Evolutionary conservation across 2,329 filamentous ascomycete species (phyloP).

Genomic region (Raffaelea albimanens): DNA sequence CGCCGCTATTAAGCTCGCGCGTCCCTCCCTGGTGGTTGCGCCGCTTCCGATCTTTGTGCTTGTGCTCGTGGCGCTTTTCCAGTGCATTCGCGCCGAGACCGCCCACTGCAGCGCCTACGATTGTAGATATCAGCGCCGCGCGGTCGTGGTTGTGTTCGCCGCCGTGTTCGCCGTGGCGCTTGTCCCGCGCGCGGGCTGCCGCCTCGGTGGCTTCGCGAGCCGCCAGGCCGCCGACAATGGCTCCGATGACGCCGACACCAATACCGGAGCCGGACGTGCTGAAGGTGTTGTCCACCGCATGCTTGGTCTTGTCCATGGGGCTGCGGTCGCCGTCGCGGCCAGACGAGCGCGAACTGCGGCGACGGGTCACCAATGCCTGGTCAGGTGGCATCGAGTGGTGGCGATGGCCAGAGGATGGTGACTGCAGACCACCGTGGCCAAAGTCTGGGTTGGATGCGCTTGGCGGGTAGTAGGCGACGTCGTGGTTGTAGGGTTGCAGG

Average conservation of each 20-base stretch:
- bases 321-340: conserved; percentile 14
- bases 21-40: conserved; percentile 14
- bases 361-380: conserved; percentile 4
- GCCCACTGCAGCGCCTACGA: conserved; percentile 45
- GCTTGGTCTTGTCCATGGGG: conserved; percentile 29
- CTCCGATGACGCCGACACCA: conserved; percentile 41
- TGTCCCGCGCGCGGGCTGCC: conserved; percentile 16
- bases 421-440: conserved; percentile 13
- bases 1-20: conserved; percentile 5
- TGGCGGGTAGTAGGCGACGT: conserved; percentile 21
- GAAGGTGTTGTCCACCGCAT: conserved; percentile 36
- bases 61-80: conserved; percentile 32
- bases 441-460: conserved; percentile 6
- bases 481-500: conserved; percentile 28
- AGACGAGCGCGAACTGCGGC: conserved; percentile 4
- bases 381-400: conserved; percentile 18
- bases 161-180: conserved; percentile 17
- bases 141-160: conserved; percentile 16
- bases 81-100: conserved; percentile 45
- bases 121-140: conserved; percentile 33
- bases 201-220: conserved; percentile 30
- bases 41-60: conserved; percentile 19
- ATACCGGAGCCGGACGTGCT: conserved; percentile 38
- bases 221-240: conserved; percentile 44
- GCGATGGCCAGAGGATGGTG: conserved; percentile 16